Base-by-base conservation (phyloP, 345 rosid genomes). In the Eucalyptus sp. region DNA sequence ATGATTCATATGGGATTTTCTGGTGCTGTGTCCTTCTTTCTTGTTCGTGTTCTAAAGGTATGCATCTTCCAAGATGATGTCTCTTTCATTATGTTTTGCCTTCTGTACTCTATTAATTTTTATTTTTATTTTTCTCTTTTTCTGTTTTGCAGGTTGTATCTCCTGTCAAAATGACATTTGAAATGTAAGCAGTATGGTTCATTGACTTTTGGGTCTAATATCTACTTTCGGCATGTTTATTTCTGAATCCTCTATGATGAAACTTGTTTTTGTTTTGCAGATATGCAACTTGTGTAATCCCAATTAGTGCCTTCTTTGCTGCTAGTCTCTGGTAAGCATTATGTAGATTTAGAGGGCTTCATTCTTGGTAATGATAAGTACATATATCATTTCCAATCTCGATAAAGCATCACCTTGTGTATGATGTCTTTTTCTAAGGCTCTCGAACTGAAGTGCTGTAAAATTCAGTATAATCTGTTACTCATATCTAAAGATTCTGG, bases 1-100 rank as follows among this genome's bases (percentile, higher is more conserved):
- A 98, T 98, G 99, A 96, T 98, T 90, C 99, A 98, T 91, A 98
- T 98, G 99, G 98, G 95, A 29, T 98, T 98, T 91, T 94, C 98
- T 37, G 98, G 98, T 90, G 90, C 91, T 5, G 94, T 98, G 85
- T 94, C 99, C 16, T 97, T 98, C 89, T 91, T 95, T 87, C 97
- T 98, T 88, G 95, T 98, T 92, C 99, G 98, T 48, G 99, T 98
- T 49, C 94, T 98, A 92, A 97, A 98, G 99, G 99, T 98, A 94
- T 86, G 52, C 22, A 54, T 60, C 81, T 86, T n/a, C 86, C 44
- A 41, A 37, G 66, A 24, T 20, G 62, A 44, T 33, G 43, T 56
- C 79, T 46, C 46, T 81, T 33, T 37, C 37, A 81, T 43, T 89
- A 43, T 83, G 25, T 27, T 86, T 22, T 24, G 49, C 76, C 60